Base-by-base conservation (phyloP, 768 basidiomycete species). In the Auricularia cornea region DNA sequence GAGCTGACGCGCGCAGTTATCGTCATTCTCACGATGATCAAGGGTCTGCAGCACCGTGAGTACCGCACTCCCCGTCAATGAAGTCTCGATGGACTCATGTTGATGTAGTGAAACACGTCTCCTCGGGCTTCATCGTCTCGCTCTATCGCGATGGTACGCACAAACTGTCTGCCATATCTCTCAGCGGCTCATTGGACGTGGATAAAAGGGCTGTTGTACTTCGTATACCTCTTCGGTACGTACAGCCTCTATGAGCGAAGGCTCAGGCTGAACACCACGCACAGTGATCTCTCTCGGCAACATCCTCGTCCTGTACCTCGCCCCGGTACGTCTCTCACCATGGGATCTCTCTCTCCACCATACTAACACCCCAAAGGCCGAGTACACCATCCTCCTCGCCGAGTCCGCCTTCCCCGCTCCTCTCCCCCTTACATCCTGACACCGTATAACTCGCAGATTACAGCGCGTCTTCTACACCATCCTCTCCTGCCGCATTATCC, bases 401-500 rank as follows among this genome's bases (percentile, higher is more conserved):
- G 8, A 40, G 38, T 40, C 8, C 38, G 38, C 18, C 8, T 8
- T 18, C 8, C 8, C 38, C 8, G 8, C 8, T 40, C 18, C 38
- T 8, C 8, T 8, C 8, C 8, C 38, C 38, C 18, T 40, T 8
- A 8, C 8, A 18, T 8, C 29, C 28, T 6, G n/a, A 59, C 14
- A 8, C 6, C 57, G 38, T 33, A 29, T 32, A n/a, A 29, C 33
- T 35, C 38, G 26, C 33, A 32, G 32, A n/a, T 33, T 60, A n/a
- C 23, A 38, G n/a, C 23, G n/a, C 29, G 59, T 38, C 3, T 32
- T 40, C 3, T 60, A 60, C 35, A 23, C 20, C 11, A 20, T 60
- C 3, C 30, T 60, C 33, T 38, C 59, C 3, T 60, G 59, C 59
- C 59, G 59, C 59, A 60, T 60, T 33, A 60, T 60, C 30, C 59